Percentiles rank a stretch among this genome's conserved stretches.
Conservation (phyloP, 805 yeast species). For the Candida oleophila region DNA sequence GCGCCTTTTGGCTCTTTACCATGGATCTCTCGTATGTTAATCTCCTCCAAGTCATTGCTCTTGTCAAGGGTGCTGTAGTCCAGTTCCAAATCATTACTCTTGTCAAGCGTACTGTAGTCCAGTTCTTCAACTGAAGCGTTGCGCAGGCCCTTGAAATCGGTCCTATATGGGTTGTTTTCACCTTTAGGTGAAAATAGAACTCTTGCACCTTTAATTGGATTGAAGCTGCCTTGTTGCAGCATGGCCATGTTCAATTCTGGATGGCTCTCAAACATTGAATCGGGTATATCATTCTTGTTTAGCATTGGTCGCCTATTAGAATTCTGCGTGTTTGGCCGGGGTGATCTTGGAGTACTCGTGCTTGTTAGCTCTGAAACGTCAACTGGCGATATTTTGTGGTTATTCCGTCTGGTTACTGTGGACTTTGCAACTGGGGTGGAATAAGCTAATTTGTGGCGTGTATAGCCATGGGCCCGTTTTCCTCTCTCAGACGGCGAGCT, state of each 20-base stretch:
- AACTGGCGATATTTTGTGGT: conserved; percentile 9
- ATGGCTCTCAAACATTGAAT: conserved; percentile 13
- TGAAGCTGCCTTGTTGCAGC: conserved; percentile 20
- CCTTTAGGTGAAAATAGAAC: conserved; percentile 37
- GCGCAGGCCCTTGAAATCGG: conserved; percentile 16
- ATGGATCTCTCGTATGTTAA: conserved; percentile 5
- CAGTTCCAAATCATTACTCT: not conserved
- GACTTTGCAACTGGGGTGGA: not conserved
- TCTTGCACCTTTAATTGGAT: conserved; percentile 30
- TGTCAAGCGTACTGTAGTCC: not conserved
- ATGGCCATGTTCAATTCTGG: conserved; percentile 20
- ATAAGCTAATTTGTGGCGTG: not conserved
- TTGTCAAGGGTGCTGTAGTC: not conserved
- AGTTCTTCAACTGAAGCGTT: not conserved
- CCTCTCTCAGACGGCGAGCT: conserved; percentile 1
- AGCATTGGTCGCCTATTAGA: conserved; percentile 10
- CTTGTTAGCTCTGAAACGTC: conserved; percentile 8
- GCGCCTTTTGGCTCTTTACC: not conserved
- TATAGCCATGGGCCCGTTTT: not conserved
- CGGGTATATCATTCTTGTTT: conserved; percentile 8
- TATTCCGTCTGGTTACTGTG: not conserved
- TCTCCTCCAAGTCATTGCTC: conserved; percentile 4
- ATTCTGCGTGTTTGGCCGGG: conserved; percentile 4
- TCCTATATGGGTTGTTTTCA: conserved; percentile 15
- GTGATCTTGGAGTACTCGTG: not conserved